Conservation (phyloP, 768 basidiomycete species). For the Calocybe indica region DNA sequence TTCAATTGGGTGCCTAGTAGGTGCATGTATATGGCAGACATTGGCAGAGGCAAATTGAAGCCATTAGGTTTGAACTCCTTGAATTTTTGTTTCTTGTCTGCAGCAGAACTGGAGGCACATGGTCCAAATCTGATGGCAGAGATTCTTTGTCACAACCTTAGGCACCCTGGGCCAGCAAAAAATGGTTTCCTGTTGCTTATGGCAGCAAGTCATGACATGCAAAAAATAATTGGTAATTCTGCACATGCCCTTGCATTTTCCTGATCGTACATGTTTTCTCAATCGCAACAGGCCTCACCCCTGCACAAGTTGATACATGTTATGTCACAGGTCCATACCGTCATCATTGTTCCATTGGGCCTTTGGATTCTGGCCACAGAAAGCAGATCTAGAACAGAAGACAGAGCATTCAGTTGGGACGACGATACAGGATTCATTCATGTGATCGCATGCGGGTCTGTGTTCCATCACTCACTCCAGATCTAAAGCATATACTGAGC, state of each 20-base stretch:
- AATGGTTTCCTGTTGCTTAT: slow-evolving; percentile 44
- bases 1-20: no score
- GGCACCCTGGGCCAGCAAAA: slow-evolving; percentile 46
- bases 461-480: slow-evolving; percentile 17
- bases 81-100: no score
- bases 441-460: slow-evolving; percentile 72
- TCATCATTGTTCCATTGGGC: slow-evolving; percentile 62
- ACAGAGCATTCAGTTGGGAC: slow-evolving; percentile 77
- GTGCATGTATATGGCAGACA: no score
- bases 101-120: no score
- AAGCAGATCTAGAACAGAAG: slow-evolving; percentile 38
- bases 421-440: slow-evolving; percentile 47
- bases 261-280: not conserved
- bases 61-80: no score
- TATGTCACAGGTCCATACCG: slow-evolving; percentile 68
- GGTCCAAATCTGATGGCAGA: no score
- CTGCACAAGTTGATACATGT: slow-evolving; percentile 57
- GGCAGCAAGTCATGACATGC: slow-evolving; percentile 38
- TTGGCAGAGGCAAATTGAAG: no score
- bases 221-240: slow-evolving; percentile 56
- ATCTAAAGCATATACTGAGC: not conserved
- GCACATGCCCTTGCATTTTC: not conserved
- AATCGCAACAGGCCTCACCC: slow-evolving; percentile 7
- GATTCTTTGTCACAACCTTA: no score
- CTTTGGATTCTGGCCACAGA: slow-evolving; percentile 39